Conservation (phyloP, 208 protist species). For the Wallacemonas sp. region DNA sequence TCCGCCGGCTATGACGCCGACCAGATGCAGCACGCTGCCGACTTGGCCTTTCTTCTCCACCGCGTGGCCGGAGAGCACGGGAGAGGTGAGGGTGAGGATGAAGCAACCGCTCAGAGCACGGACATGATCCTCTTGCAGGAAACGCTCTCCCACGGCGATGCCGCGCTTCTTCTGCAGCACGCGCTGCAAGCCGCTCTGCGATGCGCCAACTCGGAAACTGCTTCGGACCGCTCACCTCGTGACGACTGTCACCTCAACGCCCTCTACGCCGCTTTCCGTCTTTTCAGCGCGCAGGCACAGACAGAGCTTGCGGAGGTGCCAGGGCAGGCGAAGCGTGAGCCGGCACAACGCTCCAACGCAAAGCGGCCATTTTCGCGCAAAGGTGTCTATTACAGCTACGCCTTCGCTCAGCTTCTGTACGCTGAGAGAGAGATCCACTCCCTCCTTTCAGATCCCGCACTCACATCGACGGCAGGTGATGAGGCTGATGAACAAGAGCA, state of each 20-base stretch:
- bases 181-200: background rate
- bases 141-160: background rate
- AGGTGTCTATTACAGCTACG: slow-evolving; percentile 13
- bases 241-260: background rate
- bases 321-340: background rate
- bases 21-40: too few species aligned
- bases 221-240: too few species aligned
- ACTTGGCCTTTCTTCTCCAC: too few species aligned
- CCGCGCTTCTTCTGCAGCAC: background rate
- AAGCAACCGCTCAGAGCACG: too few species aligned
- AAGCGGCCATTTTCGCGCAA: background rate
- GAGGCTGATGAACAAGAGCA: too few species aligned
- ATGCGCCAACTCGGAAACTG: background rate
- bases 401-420: background rate
- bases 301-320: too few species aligned
- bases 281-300: background rate
- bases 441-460: background rate
- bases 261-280: background rate
- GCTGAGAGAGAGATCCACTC: background rate
- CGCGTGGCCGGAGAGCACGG: too few species aligned
- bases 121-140: background rate
- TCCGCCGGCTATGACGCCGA: too few species aligned
- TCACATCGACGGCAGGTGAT: background rate
- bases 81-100: too few species aligned
- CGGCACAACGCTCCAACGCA: background rate